phyloP scores from a whole-genome alignment of 371 early-diverging fungal species.

The Gilbertella persicaria region DNA sequence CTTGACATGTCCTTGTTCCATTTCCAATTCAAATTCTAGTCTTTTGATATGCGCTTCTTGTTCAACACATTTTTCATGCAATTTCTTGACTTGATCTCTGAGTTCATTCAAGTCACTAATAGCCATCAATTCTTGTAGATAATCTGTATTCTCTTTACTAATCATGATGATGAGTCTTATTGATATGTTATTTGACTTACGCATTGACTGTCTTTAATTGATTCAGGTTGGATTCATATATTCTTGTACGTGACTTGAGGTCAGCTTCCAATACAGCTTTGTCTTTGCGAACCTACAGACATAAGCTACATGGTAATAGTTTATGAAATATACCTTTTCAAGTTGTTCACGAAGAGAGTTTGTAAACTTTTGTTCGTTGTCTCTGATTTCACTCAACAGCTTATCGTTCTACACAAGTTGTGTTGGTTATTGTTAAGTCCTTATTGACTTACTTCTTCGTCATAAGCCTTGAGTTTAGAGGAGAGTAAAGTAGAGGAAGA shows the following conservation, averaged over 20 bases:
- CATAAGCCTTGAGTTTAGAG: background rate
- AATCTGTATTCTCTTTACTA: constrained; percentile 16
- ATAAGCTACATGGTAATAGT: background rate
- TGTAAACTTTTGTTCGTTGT: constrained; percentile 38
- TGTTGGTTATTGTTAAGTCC: no score
- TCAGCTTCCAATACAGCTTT: constrained; percentile 49
- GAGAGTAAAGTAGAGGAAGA: background rate
- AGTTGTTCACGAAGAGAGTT: constrained; percentile 48
- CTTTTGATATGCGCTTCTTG: constrained; percentile 58
- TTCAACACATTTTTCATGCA: constrained; percentile 40
- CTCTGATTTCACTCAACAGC: constrained; percentile 21
- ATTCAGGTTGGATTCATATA: constrained; percentile 37
- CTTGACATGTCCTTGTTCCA: constrained; percentile 70
- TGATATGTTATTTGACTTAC: constrained; percentile 13
- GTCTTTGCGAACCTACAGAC: constrained; percentile 48
- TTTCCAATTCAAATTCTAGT: constrained; percentile 65
- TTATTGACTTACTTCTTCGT: background rate
- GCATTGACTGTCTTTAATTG: constrained; percentile 28
- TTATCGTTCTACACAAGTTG: background rate
- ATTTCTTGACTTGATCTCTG: constrained; percentile 37
- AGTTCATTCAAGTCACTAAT: constrained; percentile 39
- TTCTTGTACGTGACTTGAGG: constrained; percentile 43
- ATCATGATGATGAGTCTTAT: no score
- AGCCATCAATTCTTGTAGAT: constrained; percentile 29
- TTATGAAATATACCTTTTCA: constrained; percentile 35